Evolutionary conservation across 495 filamentous ascomycete species (phyloP), one percentile per base, ranked within the genome.

Genomic region (Xylaria grammica): DNA sequence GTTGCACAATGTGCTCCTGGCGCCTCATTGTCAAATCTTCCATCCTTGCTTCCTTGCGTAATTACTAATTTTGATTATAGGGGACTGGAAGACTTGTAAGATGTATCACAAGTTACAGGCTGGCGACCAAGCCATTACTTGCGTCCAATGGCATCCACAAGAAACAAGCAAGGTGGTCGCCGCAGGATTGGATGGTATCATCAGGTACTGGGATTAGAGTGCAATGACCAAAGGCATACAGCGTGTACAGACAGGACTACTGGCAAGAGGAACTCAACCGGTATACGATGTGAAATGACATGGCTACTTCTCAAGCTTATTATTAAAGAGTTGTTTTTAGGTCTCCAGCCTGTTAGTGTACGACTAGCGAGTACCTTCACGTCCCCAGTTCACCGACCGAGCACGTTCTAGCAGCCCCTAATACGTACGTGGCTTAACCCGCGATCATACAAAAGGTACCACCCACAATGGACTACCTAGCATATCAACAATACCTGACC

Each of bases 41-140:
- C 10, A 46, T 4, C 27, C 19, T 20, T 58, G 7, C 11, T 7
- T 13, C 26, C 1, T 4, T 27, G 20, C 2, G 30, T 10, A 24
- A 44, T 1, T 51, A 13, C 60, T 63, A 29, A 63, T n/a, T 55
- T 48, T 19, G n/a, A 30, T 42, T 24, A 26, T 11, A 63, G 61
- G 62, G 94, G 94, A 97, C 75, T 98, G 91, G 88, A 99, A 98
- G 86, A 97, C 92, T 40, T 93, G 94, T 70, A 98, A 97, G 79
- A 92, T 99, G 91, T 97, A 90, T 76, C 91, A 95, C 77, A 98
- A 98, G 86, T 86, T 99, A 58, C 81, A 89, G 76, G 93, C 92
- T 2, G 86, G 89, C 58, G 89, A 91, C 48, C 87, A 89, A 6
- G 86, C 94, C 15, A 85, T 97, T 46, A 91, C 91, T 52, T 91